A percentile compares a stretch with the other conserved stretches of the same genome.
phyloP scores from a whole-genome alignment of 805 yeast species.

The Metschnikowia matae region DNA sequence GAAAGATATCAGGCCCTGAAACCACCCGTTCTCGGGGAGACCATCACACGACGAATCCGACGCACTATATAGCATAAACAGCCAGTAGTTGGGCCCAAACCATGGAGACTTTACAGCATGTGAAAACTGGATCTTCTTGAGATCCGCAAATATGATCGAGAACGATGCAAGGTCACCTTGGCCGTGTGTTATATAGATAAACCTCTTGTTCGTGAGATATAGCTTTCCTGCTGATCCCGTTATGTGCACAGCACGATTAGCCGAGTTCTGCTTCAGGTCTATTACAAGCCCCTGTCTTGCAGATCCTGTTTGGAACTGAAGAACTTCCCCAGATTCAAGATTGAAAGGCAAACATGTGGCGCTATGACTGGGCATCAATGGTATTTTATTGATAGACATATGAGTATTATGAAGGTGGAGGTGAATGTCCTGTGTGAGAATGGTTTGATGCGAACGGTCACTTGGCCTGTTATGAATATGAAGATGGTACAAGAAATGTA shows the following conservation, averaged over 20 bases:
- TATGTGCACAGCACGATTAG: constrained; percentile 21
- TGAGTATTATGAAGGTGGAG: constrained; percentile 1
- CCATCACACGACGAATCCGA: constrained; percentile 36
- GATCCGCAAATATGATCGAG: constrained; percentile 28
- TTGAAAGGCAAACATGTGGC: constrained; percentile 15
- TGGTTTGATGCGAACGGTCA: background rate
- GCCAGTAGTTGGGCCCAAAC: constrained; percentile 53
- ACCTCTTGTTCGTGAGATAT: constrained; percentile 39
- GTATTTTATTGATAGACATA: constrained; percentile 16
- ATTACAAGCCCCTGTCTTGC: constrained; percentile 30
- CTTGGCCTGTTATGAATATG: background rate
- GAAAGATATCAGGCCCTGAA: constrained; percentile 36
- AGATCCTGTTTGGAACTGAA: constrained; percentile 15
- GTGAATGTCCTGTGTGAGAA: background rate
- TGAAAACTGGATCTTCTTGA: constrained; percentile 29
- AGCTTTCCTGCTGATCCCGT: constrained; percentile 35
- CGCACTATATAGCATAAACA: constrained; percentile 36
- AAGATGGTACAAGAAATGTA: background rate
- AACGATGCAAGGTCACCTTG: constrained; percentile 44
- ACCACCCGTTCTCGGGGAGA: constrained; percentile 35
- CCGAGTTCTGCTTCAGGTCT: constrained; percentile 15
- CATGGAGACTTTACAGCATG: constrained; percentile 46
- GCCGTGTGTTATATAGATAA: constrained; percentile 35
- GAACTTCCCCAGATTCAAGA: constrained; percentile 14
- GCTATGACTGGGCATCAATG: background rate